Evolutionary conservation across 306 rosid species (phyloP).

Genomic region (Abrus pulchellus): DNA sequence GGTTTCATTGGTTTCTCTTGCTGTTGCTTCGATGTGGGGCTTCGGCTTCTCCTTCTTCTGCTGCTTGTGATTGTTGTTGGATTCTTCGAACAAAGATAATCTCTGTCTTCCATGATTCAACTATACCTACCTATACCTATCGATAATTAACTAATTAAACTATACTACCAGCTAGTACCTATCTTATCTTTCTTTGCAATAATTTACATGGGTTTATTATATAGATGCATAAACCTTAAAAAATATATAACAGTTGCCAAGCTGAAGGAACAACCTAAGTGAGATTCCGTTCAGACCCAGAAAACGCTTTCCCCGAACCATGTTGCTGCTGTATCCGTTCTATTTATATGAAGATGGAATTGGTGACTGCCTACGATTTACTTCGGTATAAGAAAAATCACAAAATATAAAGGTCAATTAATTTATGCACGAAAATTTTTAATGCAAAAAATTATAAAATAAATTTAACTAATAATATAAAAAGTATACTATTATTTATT

Average conservation of each 20-base stretch:
- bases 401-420: no score
- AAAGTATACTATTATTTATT: no score
- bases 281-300: constrained; percentile 48
- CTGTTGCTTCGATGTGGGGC: constrained; percentile 24
- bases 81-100: constrained; percentile 55
- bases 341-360: constrained; percentile 25
- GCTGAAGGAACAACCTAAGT: neutral
- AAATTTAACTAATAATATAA: no score
- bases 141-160: constrained; percentile 13
- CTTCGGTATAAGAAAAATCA: neutral
- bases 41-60: constrained; percentile 41
- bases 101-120: constrained; percentile 51
- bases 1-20: constrained; percentile 61
- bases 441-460: no score
- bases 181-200: constrained; percentile 23
- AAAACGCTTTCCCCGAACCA: constrained; percentile 21
- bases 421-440: no score
- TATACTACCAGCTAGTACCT: constrained; percentile 1
- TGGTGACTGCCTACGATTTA: neutral
- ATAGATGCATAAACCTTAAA: neutral
- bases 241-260: neutral
- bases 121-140: constrained; percentile 35
- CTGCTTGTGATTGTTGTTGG: constrained; percentile 25
- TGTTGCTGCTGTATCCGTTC: neutral
- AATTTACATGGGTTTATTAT: neutral